phyloP scores from a whole-genome alignment of 306 rosid species.

The Casuarina cunninghamiana region DNA sequence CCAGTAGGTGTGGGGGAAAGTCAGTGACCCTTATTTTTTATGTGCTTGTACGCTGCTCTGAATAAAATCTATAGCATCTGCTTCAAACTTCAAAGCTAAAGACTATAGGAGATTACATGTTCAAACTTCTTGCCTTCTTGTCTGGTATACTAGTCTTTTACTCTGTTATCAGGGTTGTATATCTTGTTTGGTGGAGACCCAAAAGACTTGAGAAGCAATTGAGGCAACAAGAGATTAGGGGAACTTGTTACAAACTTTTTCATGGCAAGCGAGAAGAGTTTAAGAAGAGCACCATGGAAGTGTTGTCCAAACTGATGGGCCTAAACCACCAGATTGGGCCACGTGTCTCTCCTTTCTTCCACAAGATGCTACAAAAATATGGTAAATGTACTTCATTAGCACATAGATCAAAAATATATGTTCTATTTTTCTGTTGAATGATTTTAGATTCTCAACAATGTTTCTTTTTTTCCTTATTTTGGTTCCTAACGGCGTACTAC shows the following conservation, averaged over 20 bases:
- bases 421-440: too few species aligned
- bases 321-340: constrained; percentile 35
- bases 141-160: constrained; percentile 10
- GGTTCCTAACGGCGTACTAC: too few species aligned
- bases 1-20: too few species aligned
- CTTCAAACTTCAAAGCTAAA: too few species aligned
- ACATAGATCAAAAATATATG: too few species aligned
- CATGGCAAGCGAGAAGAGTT: constrained; percentile 43
- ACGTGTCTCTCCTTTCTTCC: constrained; percentile 42
- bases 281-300: constrained; percentile 20
- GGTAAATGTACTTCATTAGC: constrained; percentile 23
- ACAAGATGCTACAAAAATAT: constrained; percentile 31
- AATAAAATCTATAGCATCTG: too few species aligned
- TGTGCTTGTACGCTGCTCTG: too few species aligned
- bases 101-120: constrained; percentile 25
- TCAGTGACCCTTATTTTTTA: too few species aligned
- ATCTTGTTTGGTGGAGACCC: constrained; percentile 44
- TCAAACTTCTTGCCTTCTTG: constrained; percentile 16
- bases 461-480: too few species aligned
- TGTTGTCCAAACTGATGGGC: constrained; percentile 33
- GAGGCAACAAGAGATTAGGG: constrained; percentile 41
- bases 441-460: too few species aligned
- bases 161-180: constrained; percentile 15
- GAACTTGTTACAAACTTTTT: constrained; percentile 36
- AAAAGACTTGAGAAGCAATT: constrained; percentile 28